Conservation (phyloP, 2,329 filamentous ascomycete species). For the Eutypella sp. region DNA sequence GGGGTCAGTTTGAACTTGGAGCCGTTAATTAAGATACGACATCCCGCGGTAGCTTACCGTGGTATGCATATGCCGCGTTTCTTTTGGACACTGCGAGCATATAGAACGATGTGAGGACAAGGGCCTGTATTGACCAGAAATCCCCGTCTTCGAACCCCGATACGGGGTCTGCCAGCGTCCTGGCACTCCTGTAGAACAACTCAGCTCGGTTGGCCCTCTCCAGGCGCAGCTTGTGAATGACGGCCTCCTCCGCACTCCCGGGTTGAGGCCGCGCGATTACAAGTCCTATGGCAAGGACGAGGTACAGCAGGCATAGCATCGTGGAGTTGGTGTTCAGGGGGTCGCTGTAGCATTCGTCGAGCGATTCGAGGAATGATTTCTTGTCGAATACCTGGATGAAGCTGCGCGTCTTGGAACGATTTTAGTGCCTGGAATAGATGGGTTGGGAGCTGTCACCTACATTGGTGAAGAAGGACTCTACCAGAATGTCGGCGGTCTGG, state of each 20-base stretch:
- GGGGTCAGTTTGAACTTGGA: too few species aligned
- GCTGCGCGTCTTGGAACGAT: conserved; percentile 48
- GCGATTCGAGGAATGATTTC: conserved; percentile 39
- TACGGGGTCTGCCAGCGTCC: conserved; percentile 40
- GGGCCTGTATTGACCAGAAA: conserved; percentile 60
- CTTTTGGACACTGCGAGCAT: conserved; percentile 57
- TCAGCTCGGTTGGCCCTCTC: conserved; percentile 52
- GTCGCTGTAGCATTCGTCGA: conserved; percentile 51
- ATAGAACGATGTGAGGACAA: conserved; percentile 60
- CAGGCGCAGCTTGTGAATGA: conserved; percentile 47
- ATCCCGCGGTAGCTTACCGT: conserved; percentile 38
- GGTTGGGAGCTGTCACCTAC: conserved; percentile 30
- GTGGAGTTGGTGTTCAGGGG: conserved; percentile 45
- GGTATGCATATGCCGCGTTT: conserved; percentile 58
- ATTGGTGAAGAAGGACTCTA: conserved; percentile 58
- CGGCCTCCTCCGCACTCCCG: conserved; percentile 41
- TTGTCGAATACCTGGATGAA: conserved; percentile 57
- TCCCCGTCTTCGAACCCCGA: conserved; percentile 55
- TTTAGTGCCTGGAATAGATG: background rate
- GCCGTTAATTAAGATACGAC: background rate
- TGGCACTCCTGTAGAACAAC: conserved; percentile 57
- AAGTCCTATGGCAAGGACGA: conserved; percentile 60
- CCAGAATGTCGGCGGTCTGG: conserved; percentile 47
- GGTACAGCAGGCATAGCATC: conserved; percentile 54
- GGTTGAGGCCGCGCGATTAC: conserved; percentile 49